Percentiles rank a stretch among this genome's conserved stretches.
Evolutionary conservation across 2,329 filamentous ascomycete species (phyloP).

Genomic region (Didymella glomerata): DNA sequence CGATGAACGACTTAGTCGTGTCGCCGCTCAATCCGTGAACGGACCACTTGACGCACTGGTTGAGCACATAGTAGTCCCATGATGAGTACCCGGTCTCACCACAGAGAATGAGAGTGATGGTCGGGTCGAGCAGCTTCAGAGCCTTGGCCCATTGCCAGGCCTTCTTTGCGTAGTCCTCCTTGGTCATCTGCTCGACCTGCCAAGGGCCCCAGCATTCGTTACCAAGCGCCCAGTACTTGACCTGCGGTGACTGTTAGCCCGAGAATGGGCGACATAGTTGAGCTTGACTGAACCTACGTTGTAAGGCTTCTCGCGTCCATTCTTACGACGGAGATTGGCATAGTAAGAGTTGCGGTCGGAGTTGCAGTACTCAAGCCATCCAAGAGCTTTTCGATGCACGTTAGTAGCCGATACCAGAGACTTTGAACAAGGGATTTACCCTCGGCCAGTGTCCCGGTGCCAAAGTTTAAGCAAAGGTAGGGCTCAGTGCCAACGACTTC

Average conservation of each 20-base stretch:
- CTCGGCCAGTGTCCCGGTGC: constrained; percentile 69
- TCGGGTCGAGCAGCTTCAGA: constrained; percentile 74
- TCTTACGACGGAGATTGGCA: constrained; percentile 78
- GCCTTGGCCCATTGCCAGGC: constrained; percentile 77
- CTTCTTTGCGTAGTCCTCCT: constrained; percentile 73
- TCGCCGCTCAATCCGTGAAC: constrained; percentile 60
- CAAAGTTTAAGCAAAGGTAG: constrained; percentile 82
- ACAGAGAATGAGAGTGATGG: constrained; percentile 74
- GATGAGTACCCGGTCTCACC: constrained; percentile 72
- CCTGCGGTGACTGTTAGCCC: constrained; percentile 30
- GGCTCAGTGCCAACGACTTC: constrained; percentile 76
- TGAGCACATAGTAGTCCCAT: constrained; percentile 79
- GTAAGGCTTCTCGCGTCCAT: constrained; percentile 80
- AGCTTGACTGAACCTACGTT: constrained; percentile 55
- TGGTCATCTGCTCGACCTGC: constrained; percentile 74
- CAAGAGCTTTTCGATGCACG: constrained; percentile 63
- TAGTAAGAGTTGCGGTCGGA: constrained; percentile 79
- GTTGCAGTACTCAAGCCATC: constrained; percentile 89
- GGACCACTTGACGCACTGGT: constrained; percentile 68
- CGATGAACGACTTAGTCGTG: constrained; percentile 64
- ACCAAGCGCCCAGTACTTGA: constrained; percentile 87
- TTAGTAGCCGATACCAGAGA: constrained; percentile 25
- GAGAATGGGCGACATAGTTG: background rate
- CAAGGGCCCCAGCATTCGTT: constrained; percentile 76
- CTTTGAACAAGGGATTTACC: constrained; percentile 47